Evolutionary conservation across 1,284 basidiomycete species (phyloP).

Genomic region (Bondarzewia mesenterica): DNA sequence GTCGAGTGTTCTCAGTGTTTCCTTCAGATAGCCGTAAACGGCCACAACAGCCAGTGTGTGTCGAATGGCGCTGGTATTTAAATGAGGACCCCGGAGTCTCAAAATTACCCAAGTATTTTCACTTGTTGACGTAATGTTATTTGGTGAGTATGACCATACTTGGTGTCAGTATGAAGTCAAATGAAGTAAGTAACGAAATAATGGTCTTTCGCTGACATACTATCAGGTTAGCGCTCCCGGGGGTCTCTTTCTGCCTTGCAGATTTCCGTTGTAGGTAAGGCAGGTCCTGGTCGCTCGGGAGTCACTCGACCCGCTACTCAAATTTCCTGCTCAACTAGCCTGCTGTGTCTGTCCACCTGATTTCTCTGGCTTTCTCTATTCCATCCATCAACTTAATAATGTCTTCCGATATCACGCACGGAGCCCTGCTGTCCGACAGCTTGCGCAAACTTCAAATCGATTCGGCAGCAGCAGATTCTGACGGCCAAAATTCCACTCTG

Average conservation of each 20-base stretch:
- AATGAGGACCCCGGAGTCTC: background rate
- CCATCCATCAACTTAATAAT: conserved; percentile 4
- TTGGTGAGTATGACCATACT: no score
- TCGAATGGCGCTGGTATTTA: background rate
- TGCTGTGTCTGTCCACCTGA: background rate
- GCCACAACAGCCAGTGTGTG: conserved; percentile 11
- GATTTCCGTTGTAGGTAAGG: conserved; percentile 1
- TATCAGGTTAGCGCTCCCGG: background rate
- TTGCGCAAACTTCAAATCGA: conserved; percentile 22
- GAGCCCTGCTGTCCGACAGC: conserved; percentile 20
- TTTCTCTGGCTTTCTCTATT: background rate
- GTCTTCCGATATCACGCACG: conserved; percentile 15
- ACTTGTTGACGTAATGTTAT: no score
- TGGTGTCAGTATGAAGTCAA: no score
- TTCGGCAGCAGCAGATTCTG: background rate
- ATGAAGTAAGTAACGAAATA: no score
- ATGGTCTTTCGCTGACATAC: background rate
- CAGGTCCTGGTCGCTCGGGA: background rate
- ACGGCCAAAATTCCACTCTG: background rate
- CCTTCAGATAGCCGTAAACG: conserved; percentile 15
- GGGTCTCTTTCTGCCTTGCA: background rate
- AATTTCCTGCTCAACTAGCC: no score
- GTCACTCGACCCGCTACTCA: background rate
- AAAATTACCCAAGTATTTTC: background rate
- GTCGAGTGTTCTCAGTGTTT: background rate